Evolutionary conservation across 2,329 filamentous ascomycete species (phyloP).

Genomic region (Whalleya microplaca): DNA sequence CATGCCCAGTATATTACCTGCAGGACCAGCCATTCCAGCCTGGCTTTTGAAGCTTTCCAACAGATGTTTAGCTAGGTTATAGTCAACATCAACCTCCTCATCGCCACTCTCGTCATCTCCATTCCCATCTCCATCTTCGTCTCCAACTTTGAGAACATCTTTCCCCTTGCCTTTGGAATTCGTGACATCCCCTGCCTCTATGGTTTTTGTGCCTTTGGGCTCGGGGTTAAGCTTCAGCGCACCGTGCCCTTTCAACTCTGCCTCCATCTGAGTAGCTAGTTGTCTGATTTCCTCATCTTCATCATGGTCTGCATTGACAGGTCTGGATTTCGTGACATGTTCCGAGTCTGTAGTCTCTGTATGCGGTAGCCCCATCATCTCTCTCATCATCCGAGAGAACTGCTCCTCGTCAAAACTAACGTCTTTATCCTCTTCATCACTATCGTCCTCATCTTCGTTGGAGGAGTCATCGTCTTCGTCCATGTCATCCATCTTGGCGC

Average conservation of each 20-base stretch:
- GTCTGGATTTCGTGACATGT: slow-evolving; percentile 6
- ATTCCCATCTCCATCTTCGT: slow-evolving; percentile 50
- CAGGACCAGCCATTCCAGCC: slow-evolving; percentile 81
- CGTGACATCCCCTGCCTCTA: slow-evolving; percentile 33
- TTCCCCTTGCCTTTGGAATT: slow-evolving; percentile 25
- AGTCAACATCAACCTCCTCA: slow-evolving; percentile 75
- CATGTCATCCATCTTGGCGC: slow-evolving; percentile 74
- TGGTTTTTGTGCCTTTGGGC: slow-evolving; percentile 35
- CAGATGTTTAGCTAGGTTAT: slow-evolving; percentile 87
- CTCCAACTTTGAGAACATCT: slow-evolving; percentile 16
- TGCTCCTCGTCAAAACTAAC: slow-evolving; percentile 83
- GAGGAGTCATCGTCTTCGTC: slow-evolving; percentile 64
- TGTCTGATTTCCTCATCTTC: slow-evolving; percentile 61
- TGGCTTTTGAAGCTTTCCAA: slow-evolving; percentile 93
- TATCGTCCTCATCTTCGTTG: slow-evolving; percentile 55
- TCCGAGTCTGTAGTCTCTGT: slow-evolving; percentile 18
- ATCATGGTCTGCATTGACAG: slow-evolving; percentile 34
- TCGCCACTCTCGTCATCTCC: slow-evolving; percentile 56
- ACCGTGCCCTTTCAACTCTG: slow-evolving; percentile 70
- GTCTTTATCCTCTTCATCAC: slow-evolving; percentile 72
- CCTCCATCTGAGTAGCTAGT: slow-evolving; percentile 71
- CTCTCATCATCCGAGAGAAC: slow-evolving; percentile 85
- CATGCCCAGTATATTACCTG: slow-evolving; percentile 82
- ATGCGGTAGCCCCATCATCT: slow-evolving; percentile 77
- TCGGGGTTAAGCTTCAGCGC: slow-evolving; percentile 60